Percentiles rank a stretch among this genome's conserved stretches.
Conservation (phyloP, 1,139 yeast species). For the Arxiozyma slooffiae region DNA sequence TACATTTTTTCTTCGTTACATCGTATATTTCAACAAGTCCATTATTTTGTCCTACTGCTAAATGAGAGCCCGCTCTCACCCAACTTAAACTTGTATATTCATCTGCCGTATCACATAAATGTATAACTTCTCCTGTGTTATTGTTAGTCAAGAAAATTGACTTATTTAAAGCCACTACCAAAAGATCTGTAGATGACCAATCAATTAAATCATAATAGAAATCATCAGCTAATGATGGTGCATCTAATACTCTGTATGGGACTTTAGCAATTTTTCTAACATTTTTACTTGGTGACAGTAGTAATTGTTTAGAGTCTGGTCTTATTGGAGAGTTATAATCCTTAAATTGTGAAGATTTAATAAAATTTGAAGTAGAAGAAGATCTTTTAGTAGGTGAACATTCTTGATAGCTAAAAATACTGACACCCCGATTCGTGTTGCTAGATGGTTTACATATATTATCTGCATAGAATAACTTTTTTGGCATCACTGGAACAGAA, state of each 20-base stretch:
- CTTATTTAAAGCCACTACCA: constrained; percentile 86
- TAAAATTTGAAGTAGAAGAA: constrained; percentile 40
- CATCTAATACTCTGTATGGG: constrained; percentile 89
- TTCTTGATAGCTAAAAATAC: constrained; percentile 61
- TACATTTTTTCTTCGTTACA: constrained; percentile 71
- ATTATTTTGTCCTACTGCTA: constrained; percentile 81
- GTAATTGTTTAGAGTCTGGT: constrained; percentile 70
- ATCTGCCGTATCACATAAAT: constrained; percentile 45
- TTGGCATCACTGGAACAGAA: constrained; percentile 35
- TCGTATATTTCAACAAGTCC: constrained; percentile 96
- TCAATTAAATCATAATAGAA: constrained; percentile 85
- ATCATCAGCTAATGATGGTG: constrained; percentile 92
- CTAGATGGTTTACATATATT: constrained; percentile 38
- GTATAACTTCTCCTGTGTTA: constrained; percentile 69
- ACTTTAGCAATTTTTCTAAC: constrained; percentile 71
- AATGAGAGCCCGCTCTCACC: constrained; percentile 90
- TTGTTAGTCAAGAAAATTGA: constrained; percentile 91
- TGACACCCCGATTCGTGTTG: constrained; percentile 39
- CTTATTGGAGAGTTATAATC: constrained; percentile 75
- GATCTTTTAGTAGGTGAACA: constrained; percentile 51
- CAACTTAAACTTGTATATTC: constrained; percentile 64
- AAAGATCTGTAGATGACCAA: constrained; percentile 86
- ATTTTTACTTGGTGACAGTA: constrained; percentile 74
- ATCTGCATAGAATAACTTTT: constrained; percentile 18
- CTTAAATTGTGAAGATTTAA: constrained; percentile 51